phyloP scores from a whole-genome alignment of 2,329 filamentous ascomycete genomes.

The Hirsutella minnesotensis region DNA sequence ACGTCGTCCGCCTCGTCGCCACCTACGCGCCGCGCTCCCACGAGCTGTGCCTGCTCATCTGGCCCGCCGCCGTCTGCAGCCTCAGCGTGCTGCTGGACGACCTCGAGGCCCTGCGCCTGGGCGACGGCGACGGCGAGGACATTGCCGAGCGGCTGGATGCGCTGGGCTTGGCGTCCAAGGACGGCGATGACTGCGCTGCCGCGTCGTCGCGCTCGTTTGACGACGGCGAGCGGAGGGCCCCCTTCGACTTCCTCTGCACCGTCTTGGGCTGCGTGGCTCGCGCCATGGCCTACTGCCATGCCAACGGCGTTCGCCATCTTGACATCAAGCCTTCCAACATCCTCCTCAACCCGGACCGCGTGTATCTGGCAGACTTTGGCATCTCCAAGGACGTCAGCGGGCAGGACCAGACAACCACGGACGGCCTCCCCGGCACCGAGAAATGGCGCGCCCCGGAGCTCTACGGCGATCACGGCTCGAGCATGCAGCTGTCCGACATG shows the following conservation, averaged over 20 bases:
- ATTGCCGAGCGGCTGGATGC: constrained; percentile 24
- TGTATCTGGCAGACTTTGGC: constrained; percentile 37
- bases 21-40: constrained; percentile 29
- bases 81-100: constrained; percentile 29
- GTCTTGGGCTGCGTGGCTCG: constrained; percentile 32
- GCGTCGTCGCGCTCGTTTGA: constrained; percentile 3
- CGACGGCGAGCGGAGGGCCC: constrained; percentile 11
- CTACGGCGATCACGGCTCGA: constrained; percentile 21
- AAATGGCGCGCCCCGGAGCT: constrained; percentile 35
- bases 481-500: constrained; percentile 35
- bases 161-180: constrained; percentile 27
- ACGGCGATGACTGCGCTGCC: constrained; percentile 14
- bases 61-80: constrained; percentile 35
- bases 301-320: constrained; percentile 29
- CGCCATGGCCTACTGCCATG: constrained; percentile 29
- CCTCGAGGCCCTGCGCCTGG: constrained; percentile 25
- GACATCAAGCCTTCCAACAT: constrained; percentile 38
- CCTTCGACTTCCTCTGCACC: constrained; percentile 28
- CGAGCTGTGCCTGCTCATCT: constrained; percentile 32
- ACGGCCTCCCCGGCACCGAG: constrained; percentile 26
- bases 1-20: constrained; percentile 34
- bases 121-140: constrained; percentile 26
- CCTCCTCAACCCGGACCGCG: constrained; percentile 29
- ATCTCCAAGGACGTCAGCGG: constrained; percentile 34
- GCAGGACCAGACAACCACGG: constrained; percentile 31